These are phyloP conservation scores for Pseudisothecium myosuroides DNA, from an alignment of 225 moss, liverwort and hornwort genomes.

Conservation along the genomic window DNA sequence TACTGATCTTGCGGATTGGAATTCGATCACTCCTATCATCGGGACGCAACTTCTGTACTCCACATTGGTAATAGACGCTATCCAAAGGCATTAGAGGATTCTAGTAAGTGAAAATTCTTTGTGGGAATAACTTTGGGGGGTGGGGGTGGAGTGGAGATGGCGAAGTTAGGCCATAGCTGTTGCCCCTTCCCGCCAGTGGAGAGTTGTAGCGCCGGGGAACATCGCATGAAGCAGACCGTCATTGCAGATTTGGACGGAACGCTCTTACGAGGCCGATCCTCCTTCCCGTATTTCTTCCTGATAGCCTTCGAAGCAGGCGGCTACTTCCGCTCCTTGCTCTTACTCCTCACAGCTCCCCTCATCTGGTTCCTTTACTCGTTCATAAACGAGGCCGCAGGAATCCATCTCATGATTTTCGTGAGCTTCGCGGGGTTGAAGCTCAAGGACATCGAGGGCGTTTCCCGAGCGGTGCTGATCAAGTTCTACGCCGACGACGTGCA, in stretches of 20 bases:
- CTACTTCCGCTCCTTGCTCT: constrained; percentile 39
- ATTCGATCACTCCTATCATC: not conserved
- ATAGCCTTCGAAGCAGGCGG: constrained; percentile 75
- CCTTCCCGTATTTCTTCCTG: constrained; percentile 85
- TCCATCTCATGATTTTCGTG: constrained; percentile 65
- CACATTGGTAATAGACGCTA: not conserved
- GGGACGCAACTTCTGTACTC: not conserved
- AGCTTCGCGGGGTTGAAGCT: constrained; percentile 53
- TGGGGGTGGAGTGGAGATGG: not conserved
- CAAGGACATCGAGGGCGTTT: constrained; percentile 59
- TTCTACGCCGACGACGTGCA: constrained; percentile 82
- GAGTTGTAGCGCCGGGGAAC: constrained; percentile 35
- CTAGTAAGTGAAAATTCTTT: not conserved
- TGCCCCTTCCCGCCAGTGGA: not conserved
- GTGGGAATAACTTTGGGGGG: not conserved
- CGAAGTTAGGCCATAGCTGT: not conserved
- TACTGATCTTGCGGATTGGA: not conserved
- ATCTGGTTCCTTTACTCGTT: constrained; percentile 52
- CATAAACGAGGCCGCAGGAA: constrained; percentile 54
- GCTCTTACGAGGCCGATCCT: constrained; percentile 38
- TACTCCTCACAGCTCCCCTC: constrained; percentile 46
- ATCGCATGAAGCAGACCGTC: constrained; percentile 45
- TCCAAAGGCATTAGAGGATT: not conserved
- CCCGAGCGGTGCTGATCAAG: constrained; percentile 72
- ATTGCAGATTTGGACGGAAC: constrained; percentile 80